These are phyloP conservation scores for Vitis hybrid DNA, from an alignment of 177 flowering plant species.

Conservation along the genomic window DNA sequence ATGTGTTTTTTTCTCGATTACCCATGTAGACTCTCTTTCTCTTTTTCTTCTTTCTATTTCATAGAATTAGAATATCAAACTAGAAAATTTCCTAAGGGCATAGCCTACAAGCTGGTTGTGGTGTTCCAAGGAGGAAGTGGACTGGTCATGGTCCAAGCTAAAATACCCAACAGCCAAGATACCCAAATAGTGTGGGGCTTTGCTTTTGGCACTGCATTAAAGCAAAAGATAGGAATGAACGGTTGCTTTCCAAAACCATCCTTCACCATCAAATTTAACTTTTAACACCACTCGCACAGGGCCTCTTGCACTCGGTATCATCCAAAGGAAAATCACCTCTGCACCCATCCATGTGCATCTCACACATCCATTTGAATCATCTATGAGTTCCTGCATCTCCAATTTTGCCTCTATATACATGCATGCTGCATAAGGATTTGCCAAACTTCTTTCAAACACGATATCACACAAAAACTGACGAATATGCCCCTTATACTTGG, in stretches of 20 bases:
- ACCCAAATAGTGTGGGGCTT: conserved; percentile 11
- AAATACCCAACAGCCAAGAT: conserved; percentile 2
- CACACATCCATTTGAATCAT: too few relatives aligned
- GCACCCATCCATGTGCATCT: not conserved
- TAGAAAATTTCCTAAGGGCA: not conserved
- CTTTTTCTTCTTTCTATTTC: conserved; percentile 6
- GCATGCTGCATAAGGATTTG: too few relatives aligned
- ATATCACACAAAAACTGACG: too few relatives aligned
- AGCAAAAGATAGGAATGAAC: conserved; percentile 30
- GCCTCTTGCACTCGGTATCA: not conserved
- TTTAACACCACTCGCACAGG: not conserved
- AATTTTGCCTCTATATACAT: too few relatives aligned
- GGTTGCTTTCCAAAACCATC: conserved; percentile 28
- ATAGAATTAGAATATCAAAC: not conserved
- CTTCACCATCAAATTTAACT: conserved; percentile 12
- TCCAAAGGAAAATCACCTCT: too few relatives aligned
- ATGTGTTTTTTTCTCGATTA: conserved; percentile 13
- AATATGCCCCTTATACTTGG: too few relatives aligned
- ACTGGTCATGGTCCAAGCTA: conserved; percentile 27
- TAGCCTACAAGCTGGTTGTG: not conserved
- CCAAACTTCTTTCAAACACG: too few relatives aligned
- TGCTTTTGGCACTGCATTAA: conserved; percentile 28
- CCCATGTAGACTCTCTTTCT: conserved; percentile 29
- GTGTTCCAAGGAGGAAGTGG: not conserved
- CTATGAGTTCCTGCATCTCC: too few relatives aligned